Evolutionary conservation across 2,329 filamentous ascomycete species (phyloP).

Genomic region (Chaetoscypha palmicola): DNA sequence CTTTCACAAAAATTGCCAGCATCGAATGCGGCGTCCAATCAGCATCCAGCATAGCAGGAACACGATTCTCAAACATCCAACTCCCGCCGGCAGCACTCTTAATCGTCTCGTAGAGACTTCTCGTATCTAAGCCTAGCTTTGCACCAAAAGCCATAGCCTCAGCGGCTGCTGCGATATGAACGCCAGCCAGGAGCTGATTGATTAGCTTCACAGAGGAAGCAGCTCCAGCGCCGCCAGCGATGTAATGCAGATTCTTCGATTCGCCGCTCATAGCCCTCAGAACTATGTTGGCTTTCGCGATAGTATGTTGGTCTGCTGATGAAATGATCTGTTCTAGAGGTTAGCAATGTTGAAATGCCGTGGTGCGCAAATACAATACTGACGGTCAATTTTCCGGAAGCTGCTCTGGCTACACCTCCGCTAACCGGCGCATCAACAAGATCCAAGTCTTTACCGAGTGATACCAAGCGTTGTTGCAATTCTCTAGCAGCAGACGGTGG

Average conservation of each 20-base stretch:
- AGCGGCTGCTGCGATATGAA: slow-evolving; percentile 48
- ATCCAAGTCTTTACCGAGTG: slow-evolving; percentile 52
- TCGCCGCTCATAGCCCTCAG: slow-evolving; percentile 52
- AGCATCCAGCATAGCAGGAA: slow-evolving; percentile 32
- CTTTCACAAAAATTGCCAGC: slow-evolving; percentile 34
- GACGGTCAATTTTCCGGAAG: slow-evolving; percentile 58
- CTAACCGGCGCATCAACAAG: slow-evolving; percentile 67
- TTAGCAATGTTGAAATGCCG: neutral
- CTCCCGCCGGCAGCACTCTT: slow-evolving; percentile 32
- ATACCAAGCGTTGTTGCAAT: slow-evolving; percentile 48
- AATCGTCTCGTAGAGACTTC: slow-evolving; percentile 40
- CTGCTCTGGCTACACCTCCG: slow-evolving; percentile 59
- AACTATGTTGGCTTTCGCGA: slow-evolving; percentile 50
- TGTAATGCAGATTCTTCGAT: slow-evolving; percentile 50
- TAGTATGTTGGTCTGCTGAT: slow-evolving; percentile 48
- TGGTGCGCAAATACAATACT: slow-evolving; percentile 2
- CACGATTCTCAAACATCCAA: slow-evolving; percentile 35
- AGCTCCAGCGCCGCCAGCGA: slow-evolving; percentile 50
- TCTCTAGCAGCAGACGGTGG: slow-evolving; percentile 57
- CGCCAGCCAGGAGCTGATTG: slow-evolving; percentile 53
- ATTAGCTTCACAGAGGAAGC: slow-evolving; percentile 54
- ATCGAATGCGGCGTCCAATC: slow-evolving; percentile 32
- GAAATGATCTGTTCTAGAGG: slow-evolving; percentile 52
- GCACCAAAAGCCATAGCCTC: slow-evolving; percentile 51
- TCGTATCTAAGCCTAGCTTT: slow-evolving; percentile 44